phyloP scores from a whole-genome alignment of 1,139 yeast genomes.

The Pneumocystis carinii region DNA sequence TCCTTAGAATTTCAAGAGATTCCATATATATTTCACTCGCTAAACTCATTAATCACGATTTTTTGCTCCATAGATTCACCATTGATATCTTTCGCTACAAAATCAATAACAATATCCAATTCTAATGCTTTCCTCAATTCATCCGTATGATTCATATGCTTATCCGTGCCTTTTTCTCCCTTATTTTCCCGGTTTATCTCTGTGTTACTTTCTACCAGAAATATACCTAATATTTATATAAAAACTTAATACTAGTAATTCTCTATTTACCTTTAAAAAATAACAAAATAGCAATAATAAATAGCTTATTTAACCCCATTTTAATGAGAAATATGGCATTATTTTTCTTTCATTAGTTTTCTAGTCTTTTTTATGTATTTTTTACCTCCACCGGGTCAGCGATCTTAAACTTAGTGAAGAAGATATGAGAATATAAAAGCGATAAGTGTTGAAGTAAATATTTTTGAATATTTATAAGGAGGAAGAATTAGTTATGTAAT shows the following conservation, averaged over 20 bases:
- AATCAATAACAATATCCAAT: not conserved
- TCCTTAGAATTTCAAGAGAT: not conserved
- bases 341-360: not conserved
- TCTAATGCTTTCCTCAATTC: not conserved
- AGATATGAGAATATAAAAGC: too few species aligned
- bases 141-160: not conserved
- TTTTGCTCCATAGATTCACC: not conserved
- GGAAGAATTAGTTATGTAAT: not conserved
- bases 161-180: not conserved
- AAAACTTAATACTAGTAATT: not conserved
- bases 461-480: not conserved
- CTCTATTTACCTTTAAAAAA: not conserved
- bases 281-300: not conserved
- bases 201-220: not conserved
- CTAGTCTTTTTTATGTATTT: too few species aligned
- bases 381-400: too few species aligned
- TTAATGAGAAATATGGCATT: not conserved
- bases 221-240: not conserved
- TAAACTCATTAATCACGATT: not conserved
- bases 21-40: not conserved
- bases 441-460: too few species aligned
- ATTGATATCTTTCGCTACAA: not conserved
- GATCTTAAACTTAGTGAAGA: too few species aligned
- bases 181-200: not conserved
- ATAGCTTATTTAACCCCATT: not conserved